Evolutionary conservation across 306 rosid species (phyloP), one percentile per base, ranked within the genome.

Genomic region (Corylus americana): DNA sequence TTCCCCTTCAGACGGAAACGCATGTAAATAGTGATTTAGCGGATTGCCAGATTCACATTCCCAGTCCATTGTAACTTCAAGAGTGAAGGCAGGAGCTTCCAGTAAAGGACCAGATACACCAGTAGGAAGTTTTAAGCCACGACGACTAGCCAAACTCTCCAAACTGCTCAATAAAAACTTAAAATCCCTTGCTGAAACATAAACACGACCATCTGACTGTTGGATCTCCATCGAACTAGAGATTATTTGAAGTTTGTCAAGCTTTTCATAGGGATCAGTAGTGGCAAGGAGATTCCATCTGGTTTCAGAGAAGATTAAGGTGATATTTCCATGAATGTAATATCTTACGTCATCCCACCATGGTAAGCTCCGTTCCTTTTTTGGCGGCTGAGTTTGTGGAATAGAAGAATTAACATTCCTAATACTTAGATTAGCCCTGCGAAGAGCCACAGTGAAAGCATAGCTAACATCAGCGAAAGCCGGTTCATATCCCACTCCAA

Each of bases 341-440:
- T 91, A 87, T 89, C 99, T 93, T 85, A 90, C 87, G 87, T 96
- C 99, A 86, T 96, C 99, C 99, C 99, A 96, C 99, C 99, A 96
- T 48, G 99, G 99, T 85, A 96, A 90, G 83, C 92, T 93, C 79
- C 91, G 89, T 80, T 96, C 99, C 83, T 91, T 96, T 84, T 96
- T 96, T 8, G 90, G 93, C 11, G 92, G 92, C 79, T 9, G 83
- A 66, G 89, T 79, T 78, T 75, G 89, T 78, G 94, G 88, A 53
- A 85, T 80, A 67, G 88, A 89, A 67, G 87, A 87, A 76, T 84
- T 67, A 71, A 16, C 69, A 73, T 86, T 77, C 83, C 86, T 88
- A 10, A 88, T 80, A 85, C 96, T 89, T 66, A 96, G 89, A 90
- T 96, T 91, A 79, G 99, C 99, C 90, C 99, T 90, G 55, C 99